A percentile compares a stretch with the other conserved stretches of the same genome.
These are phyloP conservation scores for Tolypocladium ophioglossoides DNA, from an alignment of 2,329 filamentous ascomycete species.

Conservation along the genomic window DNA sequence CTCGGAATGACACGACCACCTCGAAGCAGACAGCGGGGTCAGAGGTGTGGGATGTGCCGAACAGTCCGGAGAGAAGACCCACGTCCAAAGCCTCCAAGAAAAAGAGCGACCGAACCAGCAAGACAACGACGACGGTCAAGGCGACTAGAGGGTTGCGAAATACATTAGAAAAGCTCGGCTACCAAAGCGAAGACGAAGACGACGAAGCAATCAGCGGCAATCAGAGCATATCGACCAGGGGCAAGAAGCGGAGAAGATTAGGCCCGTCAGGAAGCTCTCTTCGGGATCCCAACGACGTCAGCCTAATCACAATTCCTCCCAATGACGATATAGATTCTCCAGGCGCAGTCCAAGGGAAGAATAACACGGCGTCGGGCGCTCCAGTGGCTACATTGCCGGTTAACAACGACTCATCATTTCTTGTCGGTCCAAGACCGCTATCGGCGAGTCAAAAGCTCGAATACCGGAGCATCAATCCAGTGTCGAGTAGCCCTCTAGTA, in stretches of 20 bases:
- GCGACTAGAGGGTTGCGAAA: constrained; percentile 8
- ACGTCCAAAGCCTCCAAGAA: not conserved
- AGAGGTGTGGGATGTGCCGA: constrained; percentile 32
- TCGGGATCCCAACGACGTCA: constrained; percentile 12
- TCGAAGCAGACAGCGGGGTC: not conserved
- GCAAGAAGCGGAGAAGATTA: constrained; percentile 13
- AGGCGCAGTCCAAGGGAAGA: constrained; percentile 1
- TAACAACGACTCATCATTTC: constrained; percentile 17
- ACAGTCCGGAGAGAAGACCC: constrained; percentile 22
- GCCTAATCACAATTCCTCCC: constrained; percentile 14
- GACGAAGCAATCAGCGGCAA: not conserved
- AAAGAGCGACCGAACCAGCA: not conserved
- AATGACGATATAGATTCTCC: constrained; percentile 6
- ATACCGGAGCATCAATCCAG: constrained; percentile 17
- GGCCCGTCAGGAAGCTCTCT: constrained; percentile 5
- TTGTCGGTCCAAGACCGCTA: constrained; percentile 21
- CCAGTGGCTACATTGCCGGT: constrained; percentile 9
- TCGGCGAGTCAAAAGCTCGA: constrained; percentile 26
- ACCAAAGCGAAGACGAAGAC: constrained; percentile 7
- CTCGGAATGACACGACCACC: not conserved
- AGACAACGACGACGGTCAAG: constrained; percentile 4
- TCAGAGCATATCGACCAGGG: not conserved
- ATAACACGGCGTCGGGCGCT: constrained; percentile 2
- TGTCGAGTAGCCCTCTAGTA: constrained; percentile 7
- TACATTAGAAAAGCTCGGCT: constrained; percentile 8